Base-by-base conservation (phyloP, 306 rosid genomes). In the Senna tora region DNA sequence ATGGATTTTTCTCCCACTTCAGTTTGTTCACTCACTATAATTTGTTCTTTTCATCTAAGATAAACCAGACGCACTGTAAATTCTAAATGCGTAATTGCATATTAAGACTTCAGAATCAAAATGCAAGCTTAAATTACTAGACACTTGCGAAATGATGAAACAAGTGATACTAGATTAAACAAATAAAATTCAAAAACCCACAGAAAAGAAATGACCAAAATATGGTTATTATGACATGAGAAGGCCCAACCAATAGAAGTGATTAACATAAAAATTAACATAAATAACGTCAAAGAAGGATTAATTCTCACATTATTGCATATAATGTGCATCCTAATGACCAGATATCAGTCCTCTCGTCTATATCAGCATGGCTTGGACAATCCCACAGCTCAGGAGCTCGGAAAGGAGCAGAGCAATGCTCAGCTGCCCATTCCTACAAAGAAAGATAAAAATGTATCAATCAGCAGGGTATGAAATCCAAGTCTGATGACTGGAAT, bases 301-400 rank as follows among this genome's bases (percentile, higher is more conserved):
- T 51, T 49, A 61, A 42, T 76, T 45, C 96, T 89, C 81, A 95
- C 99, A 95, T 87, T 85, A 91, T 95, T 5, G 96, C 96, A 87
- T 95, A 95, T 73, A 95, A 76, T 73, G 99, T 95, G 89, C 97
- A 95, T 84, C 99, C 99, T 49, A 95, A 79, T 5, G 99, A 95
- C 97, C 99, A 95, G 58, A 95, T 67, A 58, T 95, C 99, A 76
- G 96, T 95, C 86, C 99, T 89, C 84, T 95, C 99, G 17, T 95
- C 99, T 64, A 95, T 81, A 74, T 89, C 84, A 61, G 88, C 77
- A 46, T 88, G 85, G 87, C 96, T 95, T 41, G 93, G 96, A 77
- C 99, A 95, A 83, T 95, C 99, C 99, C 99, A 95, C 73, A 95
- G 87, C 84, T 91, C 97, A 66, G 97, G 99, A 79, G 99, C 96